These are phyloP conservation scores for Rhinocladiella similis DNA, from an alignment of 2,329 filamentous ascomycete species.

Conservation along the genomic window DNA sequence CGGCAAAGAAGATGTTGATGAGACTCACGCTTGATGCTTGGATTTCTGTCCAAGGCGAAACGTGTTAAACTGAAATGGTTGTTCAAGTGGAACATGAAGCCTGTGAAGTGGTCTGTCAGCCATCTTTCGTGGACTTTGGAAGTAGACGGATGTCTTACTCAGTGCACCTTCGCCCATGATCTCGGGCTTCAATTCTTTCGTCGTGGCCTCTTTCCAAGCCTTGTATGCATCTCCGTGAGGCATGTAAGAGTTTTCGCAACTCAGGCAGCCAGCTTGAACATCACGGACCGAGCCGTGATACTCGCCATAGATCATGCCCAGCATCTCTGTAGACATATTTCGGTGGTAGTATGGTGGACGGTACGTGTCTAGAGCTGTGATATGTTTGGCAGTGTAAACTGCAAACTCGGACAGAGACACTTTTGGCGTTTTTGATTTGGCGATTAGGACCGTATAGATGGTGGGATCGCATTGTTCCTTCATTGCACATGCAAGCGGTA, in stretches of 20 bases:
- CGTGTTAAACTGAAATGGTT: constrained; percentile 4
- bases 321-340: constrained; percentile 41
- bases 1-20: not conserved
- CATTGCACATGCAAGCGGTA: constrained; percentile 40
- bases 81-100: constrained; percentile 12
- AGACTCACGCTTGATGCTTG: constrained; percentile 3
- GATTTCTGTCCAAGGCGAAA: constrained; percentile 5
- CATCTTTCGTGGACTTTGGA: not conserved
- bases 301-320: constrained; percentile 33
- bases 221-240: constrained; percentile 12
- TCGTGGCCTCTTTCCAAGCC: not conserved
- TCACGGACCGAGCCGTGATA: constrained; percentile 1
- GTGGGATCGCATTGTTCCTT: constrained; percentile 44
- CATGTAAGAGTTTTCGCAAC: constrained; percentile 7
- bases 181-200: not conserved
- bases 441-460: constrained; percentile 42
- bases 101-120: not conserved
- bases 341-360: constrained; percentile 45
- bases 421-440: constrained; percentile 34
- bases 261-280: constrained; percentile 7
- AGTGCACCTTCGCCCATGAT: not conserved
- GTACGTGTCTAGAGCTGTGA: constrained; percentile 39
- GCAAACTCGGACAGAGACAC: constrained; percentile 39
- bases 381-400: constrained; percentile 41
- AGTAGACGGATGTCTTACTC: not conserved